Evolutionary conservation across 2,329 filamentous ascomycete genomes (phyloP).

Genomic region (Epichloe typhina): DNA sequence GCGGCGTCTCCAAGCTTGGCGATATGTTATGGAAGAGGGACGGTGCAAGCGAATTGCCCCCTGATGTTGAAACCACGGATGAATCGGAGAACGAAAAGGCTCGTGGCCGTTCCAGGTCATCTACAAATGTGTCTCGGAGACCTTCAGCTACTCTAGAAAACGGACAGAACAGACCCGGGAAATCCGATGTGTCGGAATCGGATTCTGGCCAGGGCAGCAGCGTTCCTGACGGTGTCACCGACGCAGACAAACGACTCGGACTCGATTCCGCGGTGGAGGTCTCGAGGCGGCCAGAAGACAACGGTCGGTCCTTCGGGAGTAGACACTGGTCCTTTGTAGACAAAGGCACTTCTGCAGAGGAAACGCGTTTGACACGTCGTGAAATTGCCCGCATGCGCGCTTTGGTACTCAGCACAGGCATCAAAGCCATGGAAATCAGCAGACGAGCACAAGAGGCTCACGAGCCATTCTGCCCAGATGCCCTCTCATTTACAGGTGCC

Average conservation of each 20-base stretch:
- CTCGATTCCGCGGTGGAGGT: conserved; percentile 20
- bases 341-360: conserved; percentile 23
- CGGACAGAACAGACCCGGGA: conserved; percentile 10
- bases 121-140: conserved; percentile 22
- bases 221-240: conserved; percentile 15
- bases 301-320: conserved; percentile 12
- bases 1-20: conserved; percentile 41
- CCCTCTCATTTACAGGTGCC: conserved; percentile 11
- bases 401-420: conserved; percentile 69
- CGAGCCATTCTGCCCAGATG: conserved; percentile 18
- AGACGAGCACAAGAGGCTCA: conserved; percentile 44
- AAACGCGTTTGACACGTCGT: conserved; percentile 39
- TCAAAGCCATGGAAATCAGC: conserved; percentile 74
- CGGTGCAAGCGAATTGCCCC: conserved; percentile 17
- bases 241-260: conserved; percentile 23
- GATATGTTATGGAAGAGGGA: conserved; percentile 46
- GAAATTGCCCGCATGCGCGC: conserved; percentile 71
- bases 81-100: conserved; percentile 34
- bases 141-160: conserved; percentile 20
- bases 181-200: conserved; percentile 25
- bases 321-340: conserved; percentile 41
- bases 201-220: conserved; percentile 21
- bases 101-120: conserved; percentile 25
- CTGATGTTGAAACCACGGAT: conserved; percentile 30
- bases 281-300: conserved; percentile 11